A percentile compares a stretch with the other conserved stretches of the same genome.
Conservation (phyloP, 441 rosid species). For the Bruguiera hainesii region DNA sequence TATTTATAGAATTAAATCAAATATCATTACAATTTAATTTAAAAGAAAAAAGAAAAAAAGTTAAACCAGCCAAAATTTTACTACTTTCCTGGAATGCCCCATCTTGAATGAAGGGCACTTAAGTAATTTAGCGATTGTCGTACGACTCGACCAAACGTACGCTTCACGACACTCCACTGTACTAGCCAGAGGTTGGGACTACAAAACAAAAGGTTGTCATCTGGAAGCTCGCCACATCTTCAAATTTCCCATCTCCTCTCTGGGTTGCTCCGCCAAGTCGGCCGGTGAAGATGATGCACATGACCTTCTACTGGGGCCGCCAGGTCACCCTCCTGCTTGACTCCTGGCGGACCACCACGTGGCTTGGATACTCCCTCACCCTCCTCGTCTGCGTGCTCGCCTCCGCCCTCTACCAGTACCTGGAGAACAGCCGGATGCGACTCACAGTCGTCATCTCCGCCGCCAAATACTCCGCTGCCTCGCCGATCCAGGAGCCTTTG, state of each 20-base stretch:
- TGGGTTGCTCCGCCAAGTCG: too few species aligned
- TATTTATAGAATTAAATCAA: too few species aligned
- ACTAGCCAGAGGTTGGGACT: not conserved
- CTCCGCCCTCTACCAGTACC: constrained; percentile 44
- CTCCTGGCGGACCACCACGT: constrained; percentile 48
- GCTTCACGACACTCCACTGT: not conserved
- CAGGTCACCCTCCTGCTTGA: constrained; percentile 50
- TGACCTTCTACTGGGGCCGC: constrained; percentile 76
- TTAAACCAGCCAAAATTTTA: too few species aligned
- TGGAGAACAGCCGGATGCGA: constrained; percentile 37
- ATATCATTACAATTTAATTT: too few species aligned
- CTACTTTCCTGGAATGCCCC: too few species aligned
- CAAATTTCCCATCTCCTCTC: too few species aligned
- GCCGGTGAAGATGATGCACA: constrained; percentile 61
- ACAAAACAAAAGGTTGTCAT: too few species aligned
- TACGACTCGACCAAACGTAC: constrained; percentile 6
- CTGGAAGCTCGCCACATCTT: too few species aligned
- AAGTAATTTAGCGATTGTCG: not conserved
- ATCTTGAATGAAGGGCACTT: not conserved
- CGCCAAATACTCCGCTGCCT: not conserved
- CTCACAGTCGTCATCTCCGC: constrained; percentile 14
- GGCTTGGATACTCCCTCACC: constrained; percentile 41
- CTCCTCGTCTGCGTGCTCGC: constrained; percentile 47
- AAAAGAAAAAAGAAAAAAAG: too few species aligned
- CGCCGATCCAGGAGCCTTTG: constrained; percentile 15